Evolutionary conservation across 768 basidiomycete species (phyloP).

Genomic region (Psilocybe cubensis): DNA sequence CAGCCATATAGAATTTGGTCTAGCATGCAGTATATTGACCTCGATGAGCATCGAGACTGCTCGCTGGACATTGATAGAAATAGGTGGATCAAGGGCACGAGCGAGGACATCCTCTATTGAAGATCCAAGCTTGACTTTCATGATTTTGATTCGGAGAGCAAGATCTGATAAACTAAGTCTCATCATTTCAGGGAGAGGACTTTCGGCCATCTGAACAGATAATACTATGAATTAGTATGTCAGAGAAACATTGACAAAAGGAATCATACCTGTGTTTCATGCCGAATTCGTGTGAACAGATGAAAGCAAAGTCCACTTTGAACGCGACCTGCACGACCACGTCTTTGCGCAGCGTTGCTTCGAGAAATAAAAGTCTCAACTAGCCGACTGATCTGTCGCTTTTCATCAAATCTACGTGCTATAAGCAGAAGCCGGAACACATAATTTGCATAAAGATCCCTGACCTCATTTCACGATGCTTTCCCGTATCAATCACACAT

Average conservation of each 20-base stretch:
- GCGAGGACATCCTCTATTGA: constrained; percentile 92
- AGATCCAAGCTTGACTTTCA: constrained; percentile 83
- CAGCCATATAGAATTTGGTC: not conserved
- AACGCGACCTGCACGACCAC: constrained; percentile 92
- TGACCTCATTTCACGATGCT: constrained; percentile 92
- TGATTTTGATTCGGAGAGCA: constrained; percentile 89
- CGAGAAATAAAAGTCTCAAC: constrained; percentile 90
- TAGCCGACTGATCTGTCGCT: constrained; percentile 90
- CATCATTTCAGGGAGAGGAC: constrained; percentile 95
- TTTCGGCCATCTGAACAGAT: constrained; percentile 72
- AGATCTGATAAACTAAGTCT: constrained; percentile 92
- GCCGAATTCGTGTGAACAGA: constrained; percentile 86
- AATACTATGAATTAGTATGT: not conserved
- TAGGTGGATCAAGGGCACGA: constrained; percentile 88
- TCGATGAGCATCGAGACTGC: constrained; percentile 93
- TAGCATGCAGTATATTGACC: constrained; percentile 38
- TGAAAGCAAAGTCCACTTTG: constrained; percentile 92
- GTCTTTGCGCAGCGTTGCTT: constrained; percentile 88
- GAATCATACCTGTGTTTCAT: constrained; percentile 68
- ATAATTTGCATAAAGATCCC: not conserved
- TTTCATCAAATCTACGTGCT: constrained; percentile 84
- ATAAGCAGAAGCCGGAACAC: not conserved
- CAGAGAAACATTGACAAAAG: not conserved
- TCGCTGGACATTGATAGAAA: constrained; percentile 83
- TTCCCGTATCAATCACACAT: constrained; percentile 93